Evolutionary conservation across 768 basidiomycete genomes (phyloP).

Genomic region (Auricularia heimuer): DNA sequence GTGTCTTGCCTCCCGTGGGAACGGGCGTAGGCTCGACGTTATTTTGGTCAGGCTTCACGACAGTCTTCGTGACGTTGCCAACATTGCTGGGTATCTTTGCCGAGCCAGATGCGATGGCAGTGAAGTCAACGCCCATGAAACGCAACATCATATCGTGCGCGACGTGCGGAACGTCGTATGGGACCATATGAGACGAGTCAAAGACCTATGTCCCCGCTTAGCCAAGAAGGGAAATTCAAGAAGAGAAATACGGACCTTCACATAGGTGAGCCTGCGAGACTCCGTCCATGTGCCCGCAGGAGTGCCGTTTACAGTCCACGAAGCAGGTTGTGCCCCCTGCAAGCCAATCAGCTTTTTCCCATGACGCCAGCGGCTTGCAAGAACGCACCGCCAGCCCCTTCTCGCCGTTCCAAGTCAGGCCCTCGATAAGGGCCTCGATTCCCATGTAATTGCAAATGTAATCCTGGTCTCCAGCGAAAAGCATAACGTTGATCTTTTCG

Average conservation of each 20-base stretch:
- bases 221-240: neutral
- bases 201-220: conserved; percentile 46
- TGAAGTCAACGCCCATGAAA: conserved; percentile 89
- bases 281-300: conserved; percentile 88
- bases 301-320: conserved; percentile 64
- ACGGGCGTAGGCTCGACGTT: conserved; percentile 17
- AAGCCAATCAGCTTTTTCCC: conserved; percentile 1
- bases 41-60: conserved; percentile 39
- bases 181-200: conserved; percentile 95
- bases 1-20: conserved; percentile 40
- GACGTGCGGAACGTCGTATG: conserved; percentile 75
- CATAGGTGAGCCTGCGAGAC: conserved; percentile 85
- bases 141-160: conserved; percentile 98
- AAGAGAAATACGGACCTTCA: conserved; percentile 46
- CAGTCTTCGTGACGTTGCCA: conserved; percentile 61
- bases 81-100: conserved; percentile 74
- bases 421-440: conserved; percentile 73
- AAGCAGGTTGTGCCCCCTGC: conserved; percentile 53
- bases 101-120: conserved; percentile 67
- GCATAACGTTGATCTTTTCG: conserved; percentile 69
- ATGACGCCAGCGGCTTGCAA: neutral
- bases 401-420: conserved; percentile 77
- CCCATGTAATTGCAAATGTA: conserved; percentile 95
- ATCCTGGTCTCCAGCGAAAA: conserved; percentile 95
- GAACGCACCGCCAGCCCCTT: conserved; percentile 70